phyloP scores from a whole-genome alignment of 495 filamentous ascomycete genomes.

The Beverwykella pulmonaria region DNA sequence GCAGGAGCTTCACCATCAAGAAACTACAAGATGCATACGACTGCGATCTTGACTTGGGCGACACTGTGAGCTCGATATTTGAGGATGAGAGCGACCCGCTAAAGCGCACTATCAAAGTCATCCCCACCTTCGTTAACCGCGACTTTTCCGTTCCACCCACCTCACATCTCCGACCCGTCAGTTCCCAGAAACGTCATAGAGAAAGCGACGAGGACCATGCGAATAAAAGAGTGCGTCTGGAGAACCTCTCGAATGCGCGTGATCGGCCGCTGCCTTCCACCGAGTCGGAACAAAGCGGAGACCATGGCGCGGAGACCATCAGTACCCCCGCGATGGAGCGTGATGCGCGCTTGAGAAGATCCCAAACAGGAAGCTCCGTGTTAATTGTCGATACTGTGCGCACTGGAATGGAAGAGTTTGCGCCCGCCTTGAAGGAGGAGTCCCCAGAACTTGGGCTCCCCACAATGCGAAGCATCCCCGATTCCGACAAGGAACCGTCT shows the following conservation, averaged over 20 bases:
- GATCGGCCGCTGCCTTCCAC: constrained; percentile 30
- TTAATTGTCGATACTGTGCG: constrained; percentile 6
- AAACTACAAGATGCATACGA: constrained; percentile 38
- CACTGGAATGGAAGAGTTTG: constrained; percentile 17
- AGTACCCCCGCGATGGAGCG: neutral
- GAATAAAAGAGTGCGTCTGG: constrained; percentile 25
- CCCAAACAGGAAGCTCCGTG: constrained; percentile 3
- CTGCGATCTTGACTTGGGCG: constrained; percentile 38
- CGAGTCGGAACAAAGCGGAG: constrained; percentile 18
- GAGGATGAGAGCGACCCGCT: constrained; percentile 30
- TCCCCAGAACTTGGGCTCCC: constrained; percentile 18
- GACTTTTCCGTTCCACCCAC: constrained; percentile 33
- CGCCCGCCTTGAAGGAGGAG: constrained; percentile 9
- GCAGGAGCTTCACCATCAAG: constrained; percentile 38
- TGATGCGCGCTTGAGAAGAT: neutral
- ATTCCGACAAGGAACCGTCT: neutral
- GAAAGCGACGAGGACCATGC: neutral
- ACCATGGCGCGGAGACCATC: neutral
- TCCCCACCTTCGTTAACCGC: constrained; percentile 30
- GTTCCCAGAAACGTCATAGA: constrained; percentile 20
- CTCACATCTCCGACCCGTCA: constrained; percentile 31
- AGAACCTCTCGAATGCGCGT: neutral
- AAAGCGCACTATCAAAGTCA: constrained; percentile 35
- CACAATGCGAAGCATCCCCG: constrained; percentile 11
- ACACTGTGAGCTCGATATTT: constrained; percentile 40